Conservation (phyloP, 495 filamentous ascomycete genomes). For the Talaromyces nanjingensis region DNA sequence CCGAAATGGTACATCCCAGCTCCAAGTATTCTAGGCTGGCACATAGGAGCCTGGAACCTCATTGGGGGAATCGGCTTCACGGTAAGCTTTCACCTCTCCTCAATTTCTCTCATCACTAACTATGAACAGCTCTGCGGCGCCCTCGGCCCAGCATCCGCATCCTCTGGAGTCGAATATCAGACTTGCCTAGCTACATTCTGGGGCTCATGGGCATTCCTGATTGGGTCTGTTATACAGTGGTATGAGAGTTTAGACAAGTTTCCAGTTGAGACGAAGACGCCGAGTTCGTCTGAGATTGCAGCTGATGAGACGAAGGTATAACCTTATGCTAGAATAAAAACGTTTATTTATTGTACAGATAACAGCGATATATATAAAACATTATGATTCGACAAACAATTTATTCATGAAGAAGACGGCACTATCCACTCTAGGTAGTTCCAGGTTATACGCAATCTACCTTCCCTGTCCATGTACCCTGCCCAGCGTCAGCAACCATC, state of each 20-base stretch:
- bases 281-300: neutral
- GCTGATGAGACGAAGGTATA: neutral
- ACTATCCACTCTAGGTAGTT: neutral
- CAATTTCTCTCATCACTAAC: neutral
- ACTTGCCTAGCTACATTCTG: constrained; percentile 55
- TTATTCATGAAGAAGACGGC: neutral
- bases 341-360: too few relatives aligned
- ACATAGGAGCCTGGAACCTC: constrained; percentile 52
- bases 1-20: constrained; percentile 58
- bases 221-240: constrained; percentile 58
- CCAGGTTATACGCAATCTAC: neutral
- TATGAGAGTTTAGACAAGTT: constrained; percentile 57
- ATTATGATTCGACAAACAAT: neutral
- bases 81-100: neutral
- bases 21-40: constrained; percentile 51
- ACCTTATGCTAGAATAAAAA: too few relatives aligned
- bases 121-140: constrained; percentile 45
- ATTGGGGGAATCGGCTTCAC: constrained; percentile 63
- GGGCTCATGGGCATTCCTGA: constrained; percentile 64
- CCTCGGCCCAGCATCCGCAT: constrained; percentile 45
- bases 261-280: constrained; percentile 40
- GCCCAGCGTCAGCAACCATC: neutral
- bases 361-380: neutral
- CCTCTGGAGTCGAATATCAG: constrained; percentile 50
- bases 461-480: constrained; percentile 2